Base-by-base conservation (phyloP, 441 rosid genomes). In the Syzygium syzygioides region DNA sequence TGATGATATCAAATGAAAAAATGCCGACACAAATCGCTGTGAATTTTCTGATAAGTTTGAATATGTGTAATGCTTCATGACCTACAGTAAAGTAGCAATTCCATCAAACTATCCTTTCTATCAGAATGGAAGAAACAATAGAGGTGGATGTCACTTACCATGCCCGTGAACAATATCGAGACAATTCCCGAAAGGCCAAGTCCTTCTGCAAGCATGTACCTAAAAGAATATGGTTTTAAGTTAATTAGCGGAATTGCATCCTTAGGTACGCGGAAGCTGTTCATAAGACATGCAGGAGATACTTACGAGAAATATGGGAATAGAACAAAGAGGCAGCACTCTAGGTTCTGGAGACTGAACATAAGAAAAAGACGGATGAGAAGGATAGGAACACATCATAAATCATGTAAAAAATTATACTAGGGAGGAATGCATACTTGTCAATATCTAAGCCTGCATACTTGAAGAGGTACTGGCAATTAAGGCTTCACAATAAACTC, bases 191-290 rank as follows among this genome's bases (percentile, higher is more conserved):
- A 96, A 89, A 98, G 99, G 87, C 99, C 95, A 91, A 98, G 95
- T 92, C 99, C 99, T 95, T 98, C 99, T 64, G 99, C 99, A 89
- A 98, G 99, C 99, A 98, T 97, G 95, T 98, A 98, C 89, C 99
- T 98, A 88, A 57, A 62, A 56, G 86, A 88, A 86, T 53, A 89
- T 59, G 89, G 54, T 48, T 85, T 62, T 25, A 71, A 86, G 86
- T 86, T 68, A 91, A 45, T 85, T 59, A 52, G 55, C 87, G 55
- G 79, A 30, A 89, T 34, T 45, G 45, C 37, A 85, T 52, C 88
- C 60, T 64, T 14, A 90, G 89, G 79, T 37, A 25, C 15, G 20
- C 15, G 48, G 86, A 83, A 89, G 41, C 83, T 88, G 30, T 66
- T 84, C 86, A 86, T 88, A 12, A 90, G 50, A 86, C 59, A 55